Percentiles rank a stretch among this genome's conserved stretches.
Evolutionary conservation across 2,329 filamentous ascomycete genomes (phyloP).

Genomic region (Ploettnerulaceae sp.): DNA sequence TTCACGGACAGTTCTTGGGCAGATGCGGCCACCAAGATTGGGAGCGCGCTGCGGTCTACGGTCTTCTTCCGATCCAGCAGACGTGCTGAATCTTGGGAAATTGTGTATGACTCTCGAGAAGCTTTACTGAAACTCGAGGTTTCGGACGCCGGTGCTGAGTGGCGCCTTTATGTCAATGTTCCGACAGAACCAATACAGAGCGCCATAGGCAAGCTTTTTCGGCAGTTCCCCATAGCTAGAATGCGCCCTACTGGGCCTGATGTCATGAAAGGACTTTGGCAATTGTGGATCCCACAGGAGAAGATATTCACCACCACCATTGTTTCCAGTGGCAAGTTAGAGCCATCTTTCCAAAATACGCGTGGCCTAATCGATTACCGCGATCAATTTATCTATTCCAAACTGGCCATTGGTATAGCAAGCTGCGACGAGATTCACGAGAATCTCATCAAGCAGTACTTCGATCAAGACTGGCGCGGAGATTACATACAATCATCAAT

Average conservation of each 20-base stretch:
- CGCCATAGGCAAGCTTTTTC: conserved; percentile 35
- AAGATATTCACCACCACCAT: conserved; percentile 36
- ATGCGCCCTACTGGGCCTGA: conserved; percentile 36
- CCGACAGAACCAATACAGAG: conserved; percentile 34
- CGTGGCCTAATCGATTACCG: conserved; percentile 16
- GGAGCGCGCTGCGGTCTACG: conserved; percentile 31
- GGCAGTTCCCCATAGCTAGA: conserved; percentile 43
- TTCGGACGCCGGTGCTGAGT: conserved; percentile 35
- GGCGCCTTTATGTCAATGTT: conserved; percentile 43
- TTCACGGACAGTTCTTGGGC: conserved; percentile 16
- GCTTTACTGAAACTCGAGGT: conserved; percentile 39
- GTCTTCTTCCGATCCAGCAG: conserved; percentile 34
- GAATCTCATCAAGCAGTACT: neutral
- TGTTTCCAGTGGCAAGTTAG: conserved; percentile 31
- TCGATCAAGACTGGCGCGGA: conserved; percentile 40
- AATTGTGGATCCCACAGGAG: conserved; percentile 39
- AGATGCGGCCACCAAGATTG: conserved; percentile 30
- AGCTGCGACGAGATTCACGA: conserved; percentile 21
- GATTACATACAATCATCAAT: conserved; percentile 46
- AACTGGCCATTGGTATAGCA: conserved; percentile 32
- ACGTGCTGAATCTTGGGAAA: conserved; percentile 39
- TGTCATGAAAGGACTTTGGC: conserved; percentile 40
- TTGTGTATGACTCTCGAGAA: conserved; percentile 37
- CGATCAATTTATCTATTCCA: conserved; percentile 36
- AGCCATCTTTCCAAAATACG: conserved; percentile 20